Base-by-base conservation (phyloP, 1,139 yeast species). In the Geotrichum histeridarum region DNA sequence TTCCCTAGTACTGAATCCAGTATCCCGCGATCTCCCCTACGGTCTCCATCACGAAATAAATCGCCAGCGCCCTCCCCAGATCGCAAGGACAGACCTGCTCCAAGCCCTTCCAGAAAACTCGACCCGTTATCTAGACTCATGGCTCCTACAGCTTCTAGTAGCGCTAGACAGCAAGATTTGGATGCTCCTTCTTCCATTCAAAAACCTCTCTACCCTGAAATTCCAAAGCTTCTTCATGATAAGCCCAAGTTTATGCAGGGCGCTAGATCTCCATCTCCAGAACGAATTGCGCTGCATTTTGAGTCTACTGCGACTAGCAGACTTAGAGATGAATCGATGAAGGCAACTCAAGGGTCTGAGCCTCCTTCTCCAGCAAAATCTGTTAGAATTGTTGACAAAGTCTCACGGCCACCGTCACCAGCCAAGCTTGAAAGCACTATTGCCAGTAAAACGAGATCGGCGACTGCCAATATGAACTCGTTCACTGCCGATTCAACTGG, bases 81-180 rank as follows among this genome's bases (percentile, higher is more conserved):
- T 22, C 33, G 33, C 8, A 31, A 31, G 9, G 39, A 15, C 2
- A 31, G 12, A 8, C 7, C 33, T 18, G 11, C 27, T 14, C 36
- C 35, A 14, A 42, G 48, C 6, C 52, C 52, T 4, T 38, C 48
- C 8, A 42, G 30, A 14, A 42, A 42, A 31, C 14, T 31, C 4
- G 55, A 53, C 31, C 35, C 46, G 8, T 43, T 48, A 32, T 48
- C 55, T 6, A 39, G 55, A 18, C 30, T 53, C 2, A 44, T 46
- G 37, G 49, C 52, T 2, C 55, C 50, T 31, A 53, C 55, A 7
- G 30, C n/a, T 14, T 31, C 55, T 6, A 53, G 55, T n/a, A 48
- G 27, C 30, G 55, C 52, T 30, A 41, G 54, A 9, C 48, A 27
- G 15, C 32, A 35, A 30, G 49, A 45, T 2, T 18, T 9, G 35